Evolutionary conservation across 2,329 filamentous ascomycete genomes (phyloP), one percentile per base, ranked within the genome.

Genomic region (Keithomyces neogunnii): DNA sequence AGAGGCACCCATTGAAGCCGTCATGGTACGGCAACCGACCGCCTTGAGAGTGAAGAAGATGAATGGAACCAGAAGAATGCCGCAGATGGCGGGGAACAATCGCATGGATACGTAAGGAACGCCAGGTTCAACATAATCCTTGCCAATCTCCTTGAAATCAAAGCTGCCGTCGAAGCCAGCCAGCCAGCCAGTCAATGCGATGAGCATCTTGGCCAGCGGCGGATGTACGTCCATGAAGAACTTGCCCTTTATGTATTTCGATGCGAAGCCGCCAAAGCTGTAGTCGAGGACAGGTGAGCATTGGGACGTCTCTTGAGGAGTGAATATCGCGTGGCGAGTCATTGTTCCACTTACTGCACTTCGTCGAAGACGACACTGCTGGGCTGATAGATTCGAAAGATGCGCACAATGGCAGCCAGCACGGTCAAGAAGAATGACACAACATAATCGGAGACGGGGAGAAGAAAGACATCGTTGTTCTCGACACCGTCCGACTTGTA

Each of bases 201-300:
- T 92, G 60, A 99, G 84, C 66, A 99, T 82, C 76, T 99, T 99
- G 59, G 93, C 93, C 54, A 99, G 79, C 45, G 93, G 93, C 33
- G 93, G 93, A 67, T 99, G 93, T n/a, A 99, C 93, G 67, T 99
- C 93, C 93, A 99, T 99, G 71, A 99, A 99, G 80, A 99, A 99
- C 68, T 80, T 86, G 64, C 93, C 93, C 77, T 99, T 97, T 79
- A 99, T 97, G 71, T 99, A 99, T 72, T 99, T 99, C 62, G 88
- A 89, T 58, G 93, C 93, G 67, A 99, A 99, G 47, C 93, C 93
- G 68, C 93, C 93, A 69, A 99, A 99, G 73, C 90, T 96, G 63
- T 58, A 56, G 30, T 47, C 56, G 55, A 30, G 47, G 26, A 32
- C 42, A n/a, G 11, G 53, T 44, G 26, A 44, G 40, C n/a, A 1